Evolutionary conservation across 1,284 basidiomycete species (phyloP).

Genomic region (Phaffia rhodozyma): DNA sequence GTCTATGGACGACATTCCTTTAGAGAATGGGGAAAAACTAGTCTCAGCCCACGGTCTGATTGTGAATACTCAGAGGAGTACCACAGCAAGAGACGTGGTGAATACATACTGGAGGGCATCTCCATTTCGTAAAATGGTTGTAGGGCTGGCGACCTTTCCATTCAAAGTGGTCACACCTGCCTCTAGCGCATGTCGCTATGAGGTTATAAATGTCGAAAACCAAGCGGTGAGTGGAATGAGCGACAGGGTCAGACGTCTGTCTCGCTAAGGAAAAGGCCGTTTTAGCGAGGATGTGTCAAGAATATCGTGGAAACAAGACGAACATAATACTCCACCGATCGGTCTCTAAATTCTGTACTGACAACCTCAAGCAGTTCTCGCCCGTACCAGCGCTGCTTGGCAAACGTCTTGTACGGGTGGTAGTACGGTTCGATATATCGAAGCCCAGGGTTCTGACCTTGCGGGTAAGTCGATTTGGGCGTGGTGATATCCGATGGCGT

Average conservation of each 20-base stretch:
- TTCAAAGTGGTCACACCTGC: conserved; percentile 94
- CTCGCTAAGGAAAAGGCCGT: not conserved
- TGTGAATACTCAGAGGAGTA: not conserved
- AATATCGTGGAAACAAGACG: conserved; percentile 31
- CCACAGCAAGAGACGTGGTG: not conserved
- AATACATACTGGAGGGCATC: conserved; percentile 72
- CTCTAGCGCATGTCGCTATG: conserved; percentile 73
- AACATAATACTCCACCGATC: conserved; percentile 78
- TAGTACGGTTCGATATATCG: conserved; percentile 39
- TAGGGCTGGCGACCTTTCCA: conserved; percentile 63
- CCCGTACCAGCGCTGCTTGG: conserved; percentile 79
- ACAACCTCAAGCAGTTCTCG: conserved; percentile 74
- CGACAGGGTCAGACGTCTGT: not conserved
- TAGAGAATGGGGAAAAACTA: not conserved
- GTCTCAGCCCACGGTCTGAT: not conserved
- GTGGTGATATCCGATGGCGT: not conserved
- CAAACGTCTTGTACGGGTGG: conserved; percentile 65
- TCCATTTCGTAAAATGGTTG: conserved; percentile 70
- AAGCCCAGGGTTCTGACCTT: conserved; percentile 33
- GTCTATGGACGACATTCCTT: conserved; percentile 86
- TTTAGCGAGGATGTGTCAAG: not conserved
- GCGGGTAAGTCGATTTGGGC: conserved; percentile 18
- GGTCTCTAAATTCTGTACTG: conserved; percentile 78
- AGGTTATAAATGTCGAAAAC: conserved; percentile 7
- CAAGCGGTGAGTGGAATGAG: not conserved